phyloP scores from a whole-genome alignment of 1,284 basidiomycete species.

The Afroboletus lepidellus region DNA sequence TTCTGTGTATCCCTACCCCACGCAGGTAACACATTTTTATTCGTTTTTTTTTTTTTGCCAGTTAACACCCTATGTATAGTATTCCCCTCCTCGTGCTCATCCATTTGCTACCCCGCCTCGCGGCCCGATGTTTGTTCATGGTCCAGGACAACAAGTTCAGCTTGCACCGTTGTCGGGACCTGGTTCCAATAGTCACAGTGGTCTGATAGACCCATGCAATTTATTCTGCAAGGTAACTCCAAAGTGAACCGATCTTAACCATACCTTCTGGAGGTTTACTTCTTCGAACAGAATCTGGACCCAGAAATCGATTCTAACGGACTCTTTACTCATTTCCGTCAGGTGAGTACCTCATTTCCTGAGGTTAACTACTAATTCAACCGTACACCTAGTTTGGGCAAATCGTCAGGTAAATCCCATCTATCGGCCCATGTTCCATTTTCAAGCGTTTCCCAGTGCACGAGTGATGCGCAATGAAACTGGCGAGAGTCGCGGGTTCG shows the following conservation, averaged over 20 bases:
- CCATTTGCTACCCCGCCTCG: conserved; percentile 38
- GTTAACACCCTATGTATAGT: conserved; percentile 36
- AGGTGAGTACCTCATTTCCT: conserved; percentile 45
- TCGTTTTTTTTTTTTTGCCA: background rate
- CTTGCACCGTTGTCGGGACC: conserved; percentile 71
- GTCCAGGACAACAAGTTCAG: conserved; percentile 87
- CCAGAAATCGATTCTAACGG: conserved; percentile 81
- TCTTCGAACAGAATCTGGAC: conserved; percentile 70
- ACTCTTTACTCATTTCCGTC: conserved; percentile 77
- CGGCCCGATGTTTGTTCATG: conserved; percentile 64
- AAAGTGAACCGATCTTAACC: background rate
- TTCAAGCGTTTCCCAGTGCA: conserved; percentile 52
- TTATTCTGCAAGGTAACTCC: conserved; percentile 77
- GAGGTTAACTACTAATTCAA: conserved; percentile 15
- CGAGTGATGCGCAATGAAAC: conserved; percentile 90
- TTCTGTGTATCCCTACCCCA: conserved; percentile 52
- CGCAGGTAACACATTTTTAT: conserved; percentile 40
- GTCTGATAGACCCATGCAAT: conserved; percentile 89
- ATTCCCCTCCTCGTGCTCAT: conserved; percentile 58
- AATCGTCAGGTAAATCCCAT: conserved; percentile 68
- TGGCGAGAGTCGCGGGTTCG: conserved; percentile 86
- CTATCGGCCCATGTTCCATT: background rate
- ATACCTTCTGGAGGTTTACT: conserved; percentile 7
- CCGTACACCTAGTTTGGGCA: conserved; percentile 62
- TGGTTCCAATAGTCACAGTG: conserved; percentile 76